These are phyloP conservation scores for Calocybe gangraenosa DNA, from an alignment of 768 basidiomycete genomes.

Conservation along the genomic window DNA sequence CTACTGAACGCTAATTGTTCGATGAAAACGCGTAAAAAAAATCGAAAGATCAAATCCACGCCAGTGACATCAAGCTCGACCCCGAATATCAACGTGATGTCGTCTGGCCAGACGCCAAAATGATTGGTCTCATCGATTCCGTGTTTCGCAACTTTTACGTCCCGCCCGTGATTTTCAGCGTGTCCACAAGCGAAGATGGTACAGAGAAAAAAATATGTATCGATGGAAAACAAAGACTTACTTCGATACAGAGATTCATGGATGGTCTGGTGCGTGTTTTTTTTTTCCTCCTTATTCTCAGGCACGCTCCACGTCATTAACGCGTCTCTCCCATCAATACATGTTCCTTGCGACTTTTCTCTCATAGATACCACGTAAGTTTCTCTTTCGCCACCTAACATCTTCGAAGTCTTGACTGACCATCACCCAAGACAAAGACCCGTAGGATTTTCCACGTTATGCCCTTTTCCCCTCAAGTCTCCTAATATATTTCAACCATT, in stretches of 20 bases:
- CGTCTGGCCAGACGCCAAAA: conserved; percentile 77
- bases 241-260: conserved; percentile 34
- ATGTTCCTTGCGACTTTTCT: too few relatives aligned
- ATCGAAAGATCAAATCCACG: conserved; percentile 56
- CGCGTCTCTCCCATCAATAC: too few relatives aligned
- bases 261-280: conserved; percentile 15
- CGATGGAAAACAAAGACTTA: conserved; percentile 63
- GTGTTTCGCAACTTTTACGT: conserved; percentile 76
- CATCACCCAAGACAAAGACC: conserved; percentile 17
- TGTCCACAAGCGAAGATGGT: conserved; percentile 54
- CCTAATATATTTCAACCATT: neutral
- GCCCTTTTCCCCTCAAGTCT: neutral
- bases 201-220: conserved; percentile 46
- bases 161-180: conserved; percentile 70
- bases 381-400: conserved; percentile 27
- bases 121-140: conserved; percentile 73
- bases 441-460: conserved; percentile 3
- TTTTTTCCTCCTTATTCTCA: neutral
- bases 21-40: neutral
- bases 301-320: too few relatives aligned
- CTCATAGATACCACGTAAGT: conserved; percentile 16
- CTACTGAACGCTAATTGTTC: neutral
- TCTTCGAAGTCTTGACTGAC: conserved; percentile 18
- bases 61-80: conserved; percentile 63
- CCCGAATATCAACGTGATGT: conserved; percentile 81